These are phyloP conservation scores for Fusarium sp. DNA, from an alignment of 2,329 filamentous ascomycete species.

Conservation along the genomic window DNA sequence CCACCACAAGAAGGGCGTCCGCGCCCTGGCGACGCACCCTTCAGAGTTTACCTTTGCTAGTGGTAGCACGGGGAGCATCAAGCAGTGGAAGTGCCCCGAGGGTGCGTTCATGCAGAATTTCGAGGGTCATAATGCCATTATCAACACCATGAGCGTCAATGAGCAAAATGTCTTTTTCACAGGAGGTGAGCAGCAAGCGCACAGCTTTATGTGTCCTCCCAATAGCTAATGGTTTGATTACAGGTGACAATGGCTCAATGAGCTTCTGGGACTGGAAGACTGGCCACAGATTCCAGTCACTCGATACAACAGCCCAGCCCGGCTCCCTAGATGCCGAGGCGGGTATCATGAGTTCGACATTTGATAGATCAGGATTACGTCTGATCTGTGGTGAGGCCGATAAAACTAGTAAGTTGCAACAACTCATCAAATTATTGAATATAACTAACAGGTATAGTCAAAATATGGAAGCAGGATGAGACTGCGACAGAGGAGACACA, in stretches of 20 bases:
- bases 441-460: constrained; percentile 65
- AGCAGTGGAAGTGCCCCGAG: constrained; percentile 99
- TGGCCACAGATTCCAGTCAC: constrained; percentile 88
- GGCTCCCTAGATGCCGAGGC: constrained; percentile 94
- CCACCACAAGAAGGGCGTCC: constrained; percentile 98
- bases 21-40: constrained; percentile 85
- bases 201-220: too few species aligned
- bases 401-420: constrained; percentile 78
- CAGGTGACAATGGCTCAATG: constrained; percentile 91
- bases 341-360: constrained; percentile 93
- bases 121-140: constrained; percentile 94
- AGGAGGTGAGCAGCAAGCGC: constrained; percentile 64
- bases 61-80: constrained; percentile 92
- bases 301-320: constrained; percentile 93
- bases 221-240: constrained; percentile 13
- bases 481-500: constrained; percentile 91
- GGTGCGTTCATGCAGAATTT: constrained; percentile 99
- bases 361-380: constrained; percentile 88
- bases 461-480: constrained; percentile 96
- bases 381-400: constrained; percentile 96
- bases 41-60: constrained; percentile 96
- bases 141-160: constrained; percentile 94
- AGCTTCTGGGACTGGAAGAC: constrained; percentile 99
- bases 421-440: constrained; percentile 1
- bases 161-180: constrained; percentile 96